phyloP scores from a whole-genome alignment of 305 asterid genomes.

The Fraxinus nigra region DNA sequence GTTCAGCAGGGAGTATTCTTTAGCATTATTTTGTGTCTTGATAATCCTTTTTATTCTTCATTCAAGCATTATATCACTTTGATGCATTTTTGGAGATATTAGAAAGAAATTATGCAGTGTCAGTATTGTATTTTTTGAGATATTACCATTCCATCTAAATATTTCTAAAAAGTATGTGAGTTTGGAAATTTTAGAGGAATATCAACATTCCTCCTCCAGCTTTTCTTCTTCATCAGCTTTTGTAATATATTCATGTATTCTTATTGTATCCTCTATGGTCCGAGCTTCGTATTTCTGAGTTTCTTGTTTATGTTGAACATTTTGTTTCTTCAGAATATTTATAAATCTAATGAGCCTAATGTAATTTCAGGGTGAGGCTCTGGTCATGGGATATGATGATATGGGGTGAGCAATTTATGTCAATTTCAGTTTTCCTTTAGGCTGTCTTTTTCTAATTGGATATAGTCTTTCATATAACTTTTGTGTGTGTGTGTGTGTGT shows the following conservation, averaged over 20 bases:
- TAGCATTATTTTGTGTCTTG: slow-evolving; percentile 5
- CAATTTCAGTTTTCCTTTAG: slow-evolving; percentile 8
- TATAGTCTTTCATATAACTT: background rate
- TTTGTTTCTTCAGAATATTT: slow-evolving; percentile 12
- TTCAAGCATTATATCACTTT: background rate
- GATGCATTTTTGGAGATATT: background rate
- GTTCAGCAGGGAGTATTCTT: background rate
- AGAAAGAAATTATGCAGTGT: background rate
- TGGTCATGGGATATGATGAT: slow-evolving; percentile 97
- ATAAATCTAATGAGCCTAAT: slow-evolving; percentile 31
- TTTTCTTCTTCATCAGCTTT: slow-evolving; percentile 14
- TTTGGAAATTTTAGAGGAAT: background rate
- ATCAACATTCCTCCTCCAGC: background rate
- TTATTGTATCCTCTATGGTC: slow-evolving; percentile 11
- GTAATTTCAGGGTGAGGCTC: slow-evolving; percentile 91
- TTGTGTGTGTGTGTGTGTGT: background rate
- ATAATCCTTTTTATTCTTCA: slow-evolving; percentile 4
- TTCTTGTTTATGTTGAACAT: slow-evolving; percentile 15
- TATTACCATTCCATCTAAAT: slow-evolving; percentile 6
- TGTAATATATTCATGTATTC: slow-evolving; percentile 12
- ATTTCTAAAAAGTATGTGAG: slow-evolving; percentile 8
- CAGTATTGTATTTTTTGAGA: background rate
- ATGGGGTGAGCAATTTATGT: slow-evolving; percentile 81
- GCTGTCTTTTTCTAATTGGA: slow-evolving; percentile 6
- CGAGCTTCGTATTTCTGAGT: slow-evolving; percentile 5